Base-by-base conservation (phyloP, 2,329 filamentous ascomycete genomes). In the Colletotrichum neosansevieriae region DNA sequence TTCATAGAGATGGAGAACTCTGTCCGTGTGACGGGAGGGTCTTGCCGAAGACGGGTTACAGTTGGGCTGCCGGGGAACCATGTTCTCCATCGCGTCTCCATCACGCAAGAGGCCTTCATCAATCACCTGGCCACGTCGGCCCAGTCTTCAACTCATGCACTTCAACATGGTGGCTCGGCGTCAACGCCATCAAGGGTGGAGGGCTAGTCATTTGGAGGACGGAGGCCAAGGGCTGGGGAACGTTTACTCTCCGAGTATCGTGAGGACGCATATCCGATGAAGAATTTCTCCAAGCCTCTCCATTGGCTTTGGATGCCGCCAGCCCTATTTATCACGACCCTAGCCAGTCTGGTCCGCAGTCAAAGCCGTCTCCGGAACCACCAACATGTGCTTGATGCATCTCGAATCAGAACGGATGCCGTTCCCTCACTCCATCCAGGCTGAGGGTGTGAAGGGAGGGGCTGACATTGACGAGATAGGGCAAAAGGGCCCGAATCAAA, bases 351-450 rank as follows among this genome's bases (percentile, higher is more conserved):
- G 29, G 36, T 19, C 32, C 19, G 29, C 29, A 38, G 11, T 13
- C 36, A 13, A 45, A 24, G n/a, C 36, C 44, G n/a, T 21, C 19
- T 6, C 34, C 7, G 32, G 29, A 32, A 47, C 34, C 60, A 38
- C 32, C 32, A 36, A 50, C 64, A 67, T 67, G 59, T 53, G 64
- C 64, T 53, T 58, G 11, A 53, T 67, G 59, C 60, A 64, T 6
- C 34, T 51, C 64, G 34, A 64, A 58, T 17, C 29, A 53, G 60
- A 45, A 12, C 38, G 34, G 50, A 21, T 29, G 34, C 34, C 49
- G n/a, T 62, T 19, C 32, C 32, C 11, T 15, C 47, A 50, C 34
- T 67, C 36, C 24, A 19, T 54, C 51, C 51, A 45, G 21, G 44
- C 45, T 6, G 24, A 63, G 40, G 53, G 44, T 34, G 60, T 34